Evolutionary conservation across 1,284 basidiomycete genomes (phyloP), one percentile per base, ranked within the genome.

Genomic region (Farysia itapuensis): DNA sequence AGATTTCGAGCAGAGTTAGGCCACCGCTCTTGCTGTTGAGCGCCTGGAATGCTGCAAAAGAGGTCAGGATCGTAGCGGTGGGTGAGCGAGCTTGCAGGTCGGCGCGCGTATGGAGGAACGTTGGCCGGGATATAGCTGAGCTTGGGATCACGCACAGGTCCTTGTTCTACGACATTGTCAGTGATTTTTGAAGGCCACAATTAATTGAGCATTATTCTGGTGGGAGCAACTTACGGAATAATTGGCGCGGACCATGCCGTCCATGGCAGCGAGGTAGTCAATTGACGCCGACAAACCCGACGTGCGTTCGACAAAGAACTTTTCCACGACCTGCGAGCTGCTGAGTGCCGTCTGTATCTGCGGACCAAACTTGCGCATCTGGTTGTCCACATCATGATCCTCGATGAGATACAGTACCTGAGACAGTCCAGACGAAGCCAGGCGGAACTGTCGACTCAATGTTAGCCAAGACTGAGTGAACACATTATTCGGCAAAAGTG

Each of bases 331-430:
- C 56, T 83, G 82, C 4, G 81, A 78, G 50, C 81, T 81, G 13
- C 81, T 81, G 35, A 78, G 74, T 23, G 74, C 72, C 3, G 78
- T 79, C 51, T 74, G 72, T 31, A 79, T 78, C 47, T 67, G 67
- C 18, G 66, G 48, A 5, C 71, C 75, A 35, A 69, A 68, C 23
- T 56, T 57, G 35, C 58, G 57, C 57, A 71, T 64, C 36, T 74
- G 57, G 12, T 65, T 61, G 9, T 77, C 67, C 2, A 75, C 70
- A 48, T 82, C 79, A 68, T 78, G 80, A 43, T 81, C 80, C 63
- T 84, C 82, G 36, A 84, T 79, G 22, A 84, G 73, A 66, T 83
- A 84, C 47, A 81, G 80, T 31, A 82, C 76, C 39, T 81, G 72
- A 19, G 73, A 68, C 19, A 83, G 77, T 14, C 79, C 80, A 0